Base-by-base conservation (phyloP, 345 rosid species). In the Eutrema japonicum region DNA sequence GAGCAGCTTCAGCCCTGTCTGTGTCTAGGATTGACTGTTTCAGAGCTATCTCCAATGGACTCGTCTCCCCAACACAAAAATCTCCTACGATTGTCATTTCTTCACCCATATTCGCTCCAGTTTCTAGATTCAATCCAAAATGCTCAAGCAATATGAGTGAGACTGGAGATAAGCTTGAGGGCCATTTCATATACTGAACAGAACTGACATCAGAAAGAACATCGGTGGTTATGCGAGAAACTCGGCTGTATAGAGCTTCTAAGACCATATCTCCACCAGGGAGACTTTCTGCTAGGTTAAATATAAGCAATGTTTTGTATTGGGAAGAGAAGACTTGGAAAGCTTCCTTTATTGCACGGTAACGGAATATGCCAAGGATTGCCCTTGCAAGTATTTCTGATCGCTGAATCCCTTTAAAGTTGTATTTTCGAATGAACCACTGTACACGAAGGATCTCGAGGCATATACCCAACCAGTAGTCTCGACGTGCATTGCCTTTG, bases 281-380 rank as follows among this genome's bases (percentile, higher is more conserved):
- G 71, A 91, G 91, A 78, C 97, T 88, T 85, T 91, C 97, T 70
- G 96, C 97, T 57, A 94, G 80, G 81, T 85, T 91, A 79, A 91
- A 91, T 66, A 89, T 79, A 65, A 94, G 96, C 64, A 88, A 66
- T 8, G 97, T 83, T 78, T 88, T 89, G 81, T 89, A 91, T 56
- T 85, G 85, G 43, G 98, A 87, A 59, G 98, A 78, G 82, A 88
- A 88, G 80, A 84, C 77, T 42, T 72, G 88, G 78, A 91, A 86
- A 75, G 89, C 90, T 79, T 94, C 98, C 76, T 84, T 89, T 64
- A 86, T 72, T 41, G 97, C 96, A 57, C 83, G 95, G 56, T 82
- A 94, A 12, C 88, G 89, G 59, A 84, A 84, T 76, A 89, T 85
- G 77, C 93, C 89, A 38, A 94, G 82, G 70, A 74, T 75, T 60